Base-by-base conservation (phyloP, 2,329 filamentous ascomycete genomes). In the Mycosphaerella sp. region DNA sequence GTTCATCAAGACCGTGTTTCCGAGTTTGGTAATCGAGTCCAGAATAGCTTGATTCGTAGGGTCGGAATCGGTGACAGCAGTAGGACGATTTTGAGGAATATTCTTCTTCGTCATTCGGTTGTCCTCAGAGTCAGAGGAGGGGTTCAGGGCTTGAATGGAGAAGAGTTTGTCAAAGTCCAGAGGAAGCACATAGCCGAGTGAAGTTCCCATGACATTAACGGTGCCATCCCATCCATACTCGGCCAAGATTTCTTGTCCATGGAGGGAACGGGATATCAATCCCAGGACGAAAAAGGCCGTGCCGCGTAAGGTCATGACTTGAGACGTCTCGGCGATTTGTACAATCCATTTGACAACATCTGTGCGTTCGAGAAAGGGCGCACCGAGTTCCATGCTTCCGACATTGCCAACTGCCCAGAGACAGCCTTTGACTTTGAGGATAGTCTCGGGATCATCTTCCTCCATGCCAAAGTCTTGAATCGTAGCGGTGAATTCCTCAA, bases 361-460 rank as follows among this genome's bases (percentile, higher is more conserved):
- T 38, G 84, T 88, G 53, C 87, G 85, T 71, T 96, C 93, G 3
- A 98, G 78, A 69, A 98, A 98, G 0, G 90, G 90, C 1, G 92
- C 92, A 1, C 93, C 93, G 1, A 96, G 82, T 65, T 97, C 92
- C 91, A 98, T 97, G 0, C 91, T 96, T 0, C 93, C 93, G 38
- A 98, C 92, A 64, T 98, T 98, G 23, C 93, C 93, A 1, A 98
- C 90, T 0, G 93, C 93, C 93, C 93, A 98, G 45, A 98, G 77
- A 68, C 90, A 96, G 6, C 91, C 93, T 70, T 98, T 98, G 60
- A 97, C 89, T 69, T 96, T 97, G 55, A 89, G 83, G 43, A 97
- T 84, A 23, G 86, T 80, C 70, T 98, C 93, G 0, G 80, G 69
- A 64, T 98, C 93, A 61, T 95, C 86, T 41, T 85, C 84, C 62